phyloP scores from a whole-genome alignment of 169 alveolate species.

The Cryptosporidium baileyi region DNA sequence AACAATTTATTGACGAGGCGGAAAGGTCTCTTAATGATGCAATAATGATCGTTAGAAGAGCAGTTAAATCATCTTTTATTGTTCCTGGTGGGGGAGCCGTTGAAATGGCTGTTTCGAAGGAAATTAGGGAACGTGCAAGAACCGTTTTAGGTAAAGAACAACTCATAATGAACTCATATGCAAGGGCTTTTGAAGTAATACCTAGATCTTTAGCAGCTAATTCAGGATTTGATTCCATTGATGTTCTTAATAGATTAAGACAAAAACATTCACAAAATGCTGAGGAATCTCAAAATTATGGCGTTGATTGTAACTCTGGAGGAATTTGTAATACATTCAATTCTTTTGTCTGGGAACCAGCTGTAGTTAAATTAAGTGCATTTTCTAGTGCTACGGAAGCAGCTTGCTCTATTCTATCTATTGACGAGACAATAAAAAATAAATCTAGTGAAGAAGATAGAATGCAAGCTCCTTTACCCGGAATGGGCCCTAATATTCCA shows the following conservation, averaged over 20 bases:
- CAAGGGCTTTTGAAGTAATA: slow-evolving; percentile 95
- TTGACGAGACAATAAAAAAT: slow-evolving; percentile 96
- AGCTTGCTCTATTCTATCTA: slow-evolving; percentile 93
- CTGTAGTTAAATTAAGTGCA: slow-evolving; percentile 92
- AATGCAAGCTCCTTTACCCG: slow-evolving; percentile 66
- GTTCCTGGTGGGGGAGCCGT: slow-evolving; percentile 99
- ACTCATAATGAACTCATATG: slow-evolving; percentile 90
- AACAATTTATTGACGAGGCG: slow-evolving; percentile 96
- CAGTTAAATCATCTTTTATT: slow-evolving; percentile 87
- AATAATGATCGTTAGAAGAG: slow-evolving; percentile 93
- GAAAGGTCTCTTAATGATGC: slow-evolving; percentile 97
- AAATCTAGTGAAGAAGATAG: slow-evolving; percentile 83
- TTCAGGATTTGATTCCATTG: slow-evolving; percentile 94
- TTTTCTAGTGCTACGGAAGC: slow-evolving; percentile 97
- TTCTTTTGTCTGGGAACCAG: slow-evolving; percentile 95
- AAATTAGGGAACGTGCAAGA: slow-evolving; percentile 83
- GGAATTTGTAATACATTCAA: slow-evolving; percentile 85
- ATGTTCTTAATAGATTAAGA: slow-evolving; percentile 91
- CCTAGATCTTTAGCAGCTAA: slow-evolving; percentile 97
- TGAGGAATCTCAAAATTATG: slow-evolving; percentile 88
- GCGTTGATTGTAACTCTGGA: slow-evolving; percentile 92
- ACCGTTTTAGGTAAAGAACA: slow-evolving; percentile 91
- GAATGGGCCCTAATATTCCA: slow-evolving; percentile 23
- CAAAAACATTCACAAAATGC: slow-evolving; percentile 87
- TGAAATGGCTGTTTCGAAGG: slow-evolving; percentile 80